These are phyloP conservation scores for Angophora floribunda DNA, from an alignment of 345 rosid species.

Conservation along the genomic window DNA sequence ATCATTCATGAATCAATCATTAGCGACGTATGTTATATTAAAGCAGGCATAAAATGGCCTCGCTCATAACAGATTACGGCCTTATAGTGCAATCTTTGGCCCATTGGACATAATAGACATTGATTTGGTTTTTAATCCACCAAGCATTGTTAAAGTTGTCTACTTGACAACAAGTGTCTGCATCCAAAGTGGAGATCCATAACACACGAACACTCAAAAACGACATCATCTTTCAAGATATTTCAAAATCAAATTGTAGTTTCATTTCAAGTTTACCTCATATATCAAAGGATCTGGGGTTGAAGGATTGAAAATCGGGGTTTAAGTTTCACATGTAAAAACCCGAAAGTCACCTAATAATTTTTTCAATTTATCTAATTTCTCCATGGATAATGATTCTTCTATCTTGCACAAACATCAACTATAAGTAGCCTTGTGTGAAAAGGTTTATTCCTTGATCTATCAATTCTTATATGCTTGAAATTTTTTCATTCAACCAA, in stretches of 20 bases:
- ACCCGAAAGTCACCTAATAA: accelerated
- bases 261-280: neutral
- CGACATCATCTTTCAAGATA: neutral
- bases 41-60: neutral
- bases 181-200: neutral
- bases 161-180: neutral
- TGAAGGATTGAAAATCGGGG: neutral
- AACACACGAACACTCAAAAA: neutral
- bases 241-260: neutral
- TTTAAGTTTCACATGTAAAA: neutral
- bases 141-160: neutral
- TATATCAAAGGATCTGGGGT: neutral
- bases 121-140: no score
- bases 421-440: neutral
- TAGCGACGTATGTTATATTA: neutral
- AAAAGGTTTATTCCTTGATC: neutral
- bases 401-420: neutral
- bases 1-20: neutral
- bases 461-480: neutral
- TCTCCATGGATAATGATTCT: neutral
- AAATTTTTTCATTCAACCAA: neutral
- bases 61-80: neutral
- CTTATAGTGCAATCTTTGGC: neutral
- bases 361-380: neutral
- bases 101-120: neutral